phyloP scores from a whole-genome alignment of 2,329 filamentous ascomycete species.

The Emergomyces orientalis region DNA sequence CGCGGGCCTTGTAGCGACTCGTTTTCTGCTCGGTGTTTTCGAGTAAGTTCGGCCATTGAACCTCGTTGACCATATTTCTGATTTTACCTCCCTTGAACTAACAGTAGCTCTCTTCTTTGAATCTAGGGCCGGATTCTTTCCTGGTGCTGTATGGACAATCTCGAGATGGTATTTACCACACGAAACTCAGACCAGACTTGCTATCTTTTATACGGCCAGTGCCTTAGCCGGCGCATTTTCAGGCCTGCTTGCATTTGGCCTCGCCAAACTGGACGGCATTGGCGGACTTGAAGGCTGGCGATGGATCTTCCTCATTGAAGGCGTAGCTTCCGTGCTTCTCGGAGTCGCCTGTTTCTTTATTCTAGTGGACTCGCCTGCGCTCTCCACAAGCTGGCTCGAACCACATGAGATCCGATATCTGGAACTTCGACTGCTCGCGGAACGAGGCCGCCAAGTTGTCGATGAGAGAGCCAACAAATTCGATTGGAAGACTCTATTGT shows the following conservation, averaged over 20 bases:
- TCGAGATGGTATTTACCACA: conserved; percentile 74
- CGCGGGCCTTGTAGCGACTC: conserved; percentile 28
- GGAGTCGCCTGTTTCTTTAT: conserved; percentile 33
- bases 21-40: conserved; percentile 31
- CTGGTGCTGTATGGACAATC: conserved; percentile 69
- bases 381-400: conserved; percentile 30
- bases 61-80: neutral
- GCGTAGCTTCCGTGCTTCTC: conserved; percentile 58
- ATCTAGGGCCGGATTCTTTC: conserved; percentile 46
- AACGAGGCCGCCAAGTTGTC: conserved; percentile 15
- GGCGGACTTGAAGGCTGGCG: conserved; percentile 23
- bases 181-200: conserved; percentile 71
- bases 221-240: conserved; percentile 78
- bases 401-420: conserved; percentile 35
- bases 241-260: conserved; percentile 72
- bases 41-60: conserved; percentile 23
- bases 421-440: conserved; percentile 31
- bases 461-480: conserved; percentile 22
- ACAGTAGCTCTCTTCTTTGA: neutral
- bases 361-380: conserved; percentile 32
- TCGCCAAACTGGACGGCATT: conserved; percentile 74
- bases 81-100: neutral
- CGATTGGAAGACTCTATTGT: conserved; percentile 27
- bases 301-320: conserved; percentile 47
- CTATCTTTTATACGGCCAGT: conserved; percentile 76